A percentile compares a stretch with the other conserved stretches of the same genome.
Evolutionary conservation across 768 basidiomycete genomes (phyloP).

Genomic region (Podaxis carcinomalis): DNA sequence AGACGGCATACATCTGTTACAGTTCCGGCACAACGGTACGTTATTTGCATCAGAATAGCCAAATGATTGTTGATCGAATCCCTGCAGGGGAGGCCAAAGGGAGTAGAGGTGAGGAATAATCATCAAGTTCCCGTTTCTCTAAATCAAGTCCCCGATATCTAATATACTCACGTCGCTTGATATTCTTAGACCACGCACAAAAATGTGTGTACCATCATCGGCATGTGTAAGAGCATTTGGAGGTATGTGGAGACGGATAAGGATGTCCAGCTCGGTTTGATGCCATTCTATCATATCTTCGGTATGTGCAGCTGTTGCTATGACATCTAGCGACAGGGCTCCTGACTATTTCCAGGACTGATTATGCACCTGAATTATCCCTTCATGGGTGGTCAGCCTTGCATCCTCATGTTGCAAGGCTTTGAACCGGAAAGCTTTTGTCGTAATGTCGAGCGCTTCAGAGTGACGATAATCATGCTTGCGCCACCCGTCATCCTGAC

Average conservation of each 20-base stretch:
- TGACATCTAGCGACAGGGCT: neutral
- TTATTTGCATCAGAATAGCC: neutral
- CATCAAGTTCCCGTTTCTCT: too few relatives aligned
- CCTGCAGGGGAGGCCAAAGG: slow-evolving; percentile 51
- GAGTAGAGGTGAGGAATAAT: slow-evolving; percentile 14
- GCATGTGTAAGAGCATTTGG: slow-evolving; percentile 33
- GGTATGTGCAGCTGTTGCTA: slow-evolving; percentile 11
- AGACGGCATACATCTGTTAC: slow-evolving; percentile 23
- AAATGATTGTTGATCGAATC: neutral
- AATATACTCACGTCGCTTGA: neutral
- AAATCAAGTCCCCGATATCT: too few relatives aligned
- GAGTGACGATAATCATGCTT: slow-evolving; percentile 39
- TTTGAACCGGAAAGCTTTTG: slow-evolving; percentile 55
- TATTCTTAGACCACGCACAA: slow-evolving; percentile 37
- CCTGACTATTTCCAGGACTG: slow-evolving; percentile 22
- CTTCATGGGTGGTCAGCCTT: slow-evolving; percentile 32
- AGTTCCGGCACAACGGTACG: slow-evolving; percentile 44
- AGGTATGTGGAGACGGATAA: slow-evolving; percentile 24
- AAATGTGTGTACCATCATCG: slow-evolving; percentile 44
- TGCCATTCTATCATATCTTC: slow-evolving; percentile 36
- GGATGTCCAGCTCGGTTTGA: slow-evolving; percentile 45
- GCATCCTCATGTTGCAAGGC: slow-evolving; percentile 39
- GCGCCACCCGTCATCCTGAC: slow-evolving; percentile 66
- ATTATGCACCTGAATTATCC: slow-evolving; percentile 42
- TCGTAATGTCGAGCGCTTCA: slow-evolving; percentile 47